A percentile compares a stretch with the other conserved stretches of the same genome.
phyloP scores from a whole-genome alignment of 2,329 filamentous ascomycete genomes.

The Amylocarpus encephaloides region DNA sequence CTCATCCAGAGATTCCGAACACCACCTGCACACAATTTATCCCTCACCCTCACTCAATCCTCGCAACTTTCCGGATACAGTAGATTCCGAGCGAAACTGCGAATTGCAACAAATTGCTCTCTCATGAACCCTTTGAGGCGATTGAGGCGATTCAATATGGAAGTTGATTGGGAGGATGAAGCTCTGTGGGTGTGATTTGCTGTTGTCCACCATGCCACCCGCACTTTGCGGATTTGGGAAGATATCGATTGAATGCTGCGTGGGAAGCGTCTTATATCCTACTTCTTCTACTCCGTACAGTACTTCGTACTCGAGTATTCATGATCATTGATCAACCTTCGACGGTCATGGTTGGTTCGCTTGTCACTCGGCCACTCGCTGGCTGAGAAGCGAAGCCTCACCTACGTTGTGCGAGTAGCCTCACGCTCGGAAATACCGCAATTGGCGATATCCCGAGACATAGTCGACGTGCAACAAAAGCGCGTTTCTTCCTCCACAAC shows the following conservation, averaged over 20 bases:
- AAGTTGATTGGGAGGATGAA: background rate
- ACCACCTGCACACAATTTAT: background rate
- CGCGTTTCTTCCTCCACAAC: too few species aligned
- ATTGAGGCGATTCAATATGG: background rate
- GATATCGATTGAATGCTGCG: too few species aligned
- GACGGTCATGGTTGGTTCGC: background rate
- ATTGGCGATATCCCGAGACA: background rate
- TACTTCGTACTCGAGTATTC: too few species aligned
- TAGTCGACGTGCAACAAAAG: background rate
- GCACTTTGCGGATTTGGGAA: too few species aligned
- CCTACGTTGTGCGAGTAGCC: background rate
- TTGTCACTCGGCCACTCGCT: background rate
- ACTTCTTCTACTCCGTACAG: too few species aligned
- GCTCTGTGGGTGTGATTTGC: background rate
- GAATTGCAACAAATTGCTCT: slow-evolving; percentile 3
- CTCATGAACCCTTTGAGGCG: background rate
- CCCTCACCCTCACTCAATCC: too few species aligned
- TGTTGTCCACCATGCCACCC: too few species aligned
- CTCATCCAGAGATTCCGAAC: background rate
- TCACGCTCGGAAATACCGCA: background rate
- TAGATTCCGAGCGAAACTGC: slow-evolving; percentile 1
- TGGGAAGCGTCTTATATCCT: too few species aligned
- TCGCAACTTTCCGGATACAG: slow-evolving; percentile 1
- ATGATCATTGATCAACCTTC: too few species aligned
- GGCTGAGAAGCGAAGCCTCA: background rate